Evolutionary conservation across 805 yeast species (phyloP).

Genomic region (Wickerhamiella sergipiensis): DNA sequence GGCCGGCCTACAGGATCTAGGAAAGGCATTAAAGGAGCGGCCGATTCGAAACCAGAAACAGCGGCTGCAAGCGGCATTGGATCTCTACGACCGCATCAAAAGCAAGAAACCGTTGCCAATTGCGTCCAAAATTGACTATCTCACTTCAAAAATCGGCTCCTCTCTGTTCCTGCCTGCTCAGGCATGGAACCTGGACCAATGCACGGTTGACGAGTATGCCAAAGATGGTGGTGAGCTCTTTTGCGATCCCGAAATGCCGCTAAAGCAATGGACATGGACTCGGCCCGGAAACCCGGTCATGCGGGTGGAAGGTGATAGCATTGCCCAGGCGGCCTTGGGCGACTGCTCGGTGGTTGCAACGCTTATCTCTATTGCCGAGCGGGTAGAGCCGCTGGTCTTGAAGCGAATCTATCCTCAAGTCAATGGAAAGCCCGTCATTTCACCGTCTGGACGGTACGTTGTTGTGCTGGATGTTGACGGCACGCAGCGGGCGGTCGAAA

Average conservation of each 20-base stretch:
- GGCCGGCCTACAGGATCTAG: conserved; percentile 4
- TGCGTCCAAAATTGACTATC: conserved; percentile 20
- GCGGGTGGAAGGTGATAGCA: background rate
- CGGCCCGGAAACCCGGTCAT: background rate
- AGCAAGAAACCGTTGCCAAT: conserved; percentile 7
- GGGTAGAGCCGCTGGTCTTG: conserved; percentile 11
- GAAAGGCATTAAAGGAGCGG: background rate
- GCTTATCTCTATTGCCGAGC: conserved; percentile 35
- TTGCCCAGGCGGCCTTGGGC: conserved; percentile 23
- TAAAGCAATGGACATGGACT: background rate
- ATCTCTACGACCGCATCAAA: conserved; percentile 14
- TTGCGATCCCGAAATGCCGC: conserved; percentile 1
- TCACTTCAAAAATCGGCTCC: conserved; percentile 23
- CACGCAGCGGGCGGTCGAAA: conserved; percentile 30
- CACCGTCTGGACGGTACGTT: conserved; percentile 23
- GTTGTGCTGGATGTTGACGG: conserved; percentile 43
- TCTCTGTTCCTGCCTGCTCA: conserved; percentile 20
- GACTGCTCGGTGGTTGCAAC: conserved; percentile 73
- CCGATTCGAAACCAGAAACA: background rate
- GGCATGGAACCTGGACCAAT: background rate
- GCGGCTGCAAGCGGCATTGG: conserved; percentile 7
- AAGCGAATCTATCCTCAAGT: conserved; percentile 18
- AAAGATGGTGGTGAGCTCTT: background rate
- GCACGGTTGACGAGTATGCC: background rate
- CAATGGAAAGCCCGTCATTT: conserved; percentile 10